A percentile compares a stretch with the other conserved stretches of the same genome.
phyloP scores from a whole-genome alignment of 352 stramenopile genomes.

The Peronosclerospora sorghi region DNA sequence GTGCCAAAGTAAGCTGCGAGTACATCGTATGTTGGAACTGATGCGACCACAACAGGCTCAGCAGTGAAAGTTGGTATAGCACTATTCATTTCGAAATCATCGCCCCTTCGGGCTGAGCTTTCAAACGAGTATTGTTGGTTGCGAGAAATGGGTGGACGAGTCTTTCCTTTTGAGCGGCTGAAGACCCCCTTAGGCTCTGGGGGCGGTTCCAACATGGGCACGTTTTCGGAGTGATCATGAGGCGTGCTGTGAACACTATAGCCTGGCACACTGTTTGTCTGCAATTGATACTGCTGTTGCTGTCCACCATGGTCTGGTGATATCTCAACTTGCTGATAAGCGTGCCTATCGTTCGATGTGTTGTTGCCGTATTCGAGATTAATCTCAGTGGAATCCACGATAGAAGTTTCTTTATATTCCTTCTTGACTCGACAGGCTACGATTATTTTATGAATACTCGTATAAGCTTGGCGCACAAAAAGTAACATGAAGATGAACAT shows the following conservation, averaged over 20 bases:
- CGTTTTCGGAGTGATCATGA: conserved; percentile 11
- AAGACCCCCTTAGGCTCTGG: conserved; percentile 15
- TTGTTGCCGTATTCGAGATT: conserved; percentile 42
- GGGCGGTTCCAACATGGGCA: conserved; percentile 23
- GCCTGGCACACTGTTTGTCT: conserved; percentile 13
- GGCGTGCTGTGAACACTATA: conserved; percentile 18
- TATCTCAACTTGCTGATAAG: conserved; percentile 22
- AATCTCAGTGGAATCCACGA: conserved; percentile 27
- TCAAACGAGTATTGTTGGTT: conserved; percentile 33
- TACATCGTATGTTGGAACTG: conserved; percentile 28
- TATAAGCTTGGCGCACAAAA: conserved; percentile 68
- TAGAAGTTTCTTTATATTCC: conserved; percentile 18
- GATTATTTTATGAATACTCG: conserved; percentile 64
- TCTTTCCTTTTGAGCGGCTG: conserved; percentile 10
- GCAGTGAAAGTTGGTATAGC: conserved; percentile 3
- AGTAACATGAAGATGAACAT: conserved; percentile 77
- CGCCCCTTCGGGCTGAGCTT: conserved; percentile 4
- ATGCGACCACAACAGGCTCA: conserved; percentile 10
- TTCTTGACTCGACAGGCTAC: conserved; percentile 35
- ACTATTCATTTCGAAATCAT: conserved; percentile 12
- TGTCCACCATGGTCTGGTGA: conserved; percentile 8
- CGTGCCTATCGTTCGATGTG: conserved; percentile 5
- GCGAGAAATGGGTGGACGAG: conserved; percentile 13
- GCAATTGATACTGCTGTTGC: conserved; percentile 13
- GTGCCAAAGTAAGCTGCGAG: conserved; percentile 30